Evolutionary conservation across 2,329 filamentous ascomycete species (phyloP).

Genomic region (Neofusicoccum parvum): DNA sequence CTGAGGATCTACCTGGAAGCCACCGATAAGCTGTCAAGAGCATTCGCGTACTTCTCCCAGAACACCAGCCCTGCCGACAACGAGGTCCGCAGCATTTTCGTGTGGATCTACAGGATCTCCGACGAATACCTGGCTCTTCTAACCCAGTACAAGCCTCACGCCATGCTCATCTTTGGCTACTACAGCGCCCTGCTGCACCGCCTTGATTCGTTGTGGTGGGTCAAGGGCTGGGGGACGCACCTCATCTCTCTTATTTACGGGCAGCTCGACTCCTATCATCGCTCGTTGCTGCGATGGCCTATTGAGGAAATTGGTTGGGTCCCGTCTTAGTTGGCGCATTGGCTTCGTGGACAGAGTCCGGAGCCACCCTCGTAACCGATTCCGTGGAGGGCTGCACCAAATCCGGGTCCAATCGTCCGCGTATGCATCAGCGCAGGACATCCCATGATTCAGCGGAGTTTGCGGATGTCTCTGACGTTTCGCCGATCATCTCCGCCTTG

Average conservation of each 20-base stretch:
- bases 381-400: too few species aligned
- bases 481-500: too few species aligned
- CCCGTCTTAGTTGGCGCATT: neutral
- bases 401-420: too few species aligned
- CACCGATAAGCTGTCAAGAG: constrained; percentile 1
- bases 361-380: too few species aligned
- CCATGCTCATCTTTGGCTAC: constrained; percentile 10
- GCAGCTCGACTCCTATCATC: constrained; percentile 1
- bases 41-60: neutral
- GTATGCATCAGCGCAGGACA: too few species aligned
- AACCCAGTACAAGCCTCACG: neutral
- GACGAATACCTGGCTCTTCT: constrained; percentile 1
- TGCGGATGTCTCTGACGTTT: too few species aligned
- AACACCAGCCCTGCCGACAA: neutral
- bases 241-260: neutral
- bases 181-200: constrained; percentile 7
- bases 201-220: constrained; percentile 13
- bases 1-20: constrained; percentile 4
- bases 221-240: constrained; percentile 12
- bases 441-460: too few species aligned
- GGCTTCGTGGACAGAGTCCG: too few species aligned
- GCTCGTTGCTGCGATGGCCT: neutral
- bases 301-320: constrained; percentile 12
- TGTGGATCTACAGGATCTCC: constrained; percentile 1
- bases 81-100: neutral